Percentiles rank a stretch among this genome's conserved stretches.
Evolutionary conservation across 805 yeast genomes (phyloP).

Genomic region (Zygoascus biomembranicola): DNA sequence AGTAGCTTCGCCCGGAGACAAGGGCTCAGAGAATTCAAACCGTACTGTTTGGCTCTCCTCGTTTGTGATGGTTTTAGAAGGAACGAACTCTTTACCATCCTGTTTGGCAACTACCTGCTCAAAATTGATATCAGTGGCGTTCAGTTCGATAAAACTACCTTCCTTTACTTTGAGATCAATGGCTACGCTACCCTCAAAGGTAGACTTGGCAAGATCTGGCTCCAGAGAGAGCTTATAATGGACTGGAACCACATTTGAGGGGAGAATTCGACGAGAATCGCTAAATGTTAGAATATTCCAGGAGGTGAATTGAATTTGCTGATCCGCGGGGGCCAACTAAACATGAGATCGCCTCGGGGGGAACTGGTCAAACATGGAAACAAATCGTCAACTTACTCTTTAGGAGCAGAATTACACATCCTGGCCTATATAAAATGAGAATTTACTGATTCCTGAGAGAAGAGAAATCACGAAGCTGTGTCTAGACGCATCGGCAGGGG

Average conservation of each 20-base stretch:
- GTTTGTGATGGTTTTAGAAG: constrained; percentile 29
- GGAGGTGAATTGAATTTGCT: too few relatives aligned
- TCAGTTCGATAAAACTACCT: constrained; percentile 40
- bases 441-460: too few relatives aligned
- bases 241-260: constrained; percentile 57
- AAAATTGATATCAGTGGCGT: constrained; percentile 58
- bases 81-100: constrained; percentile 25
- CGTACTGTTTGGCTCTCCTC: constrained; percentile 56
- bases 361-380: too few relatives aligned
- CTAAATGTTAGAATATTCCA: not conserved
- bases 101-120: constrained; percentile 35
- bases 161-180: constrained; percentile 39
- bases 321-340: too few relatives aligned
- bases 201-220: constrained; percentile 43
- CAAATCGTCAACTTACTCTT: too few relatives aligned
- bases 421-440: too few relatives aligned
- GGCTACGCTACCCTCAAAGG: constrained; percentile 26
- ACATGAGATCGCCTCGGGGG: too few relatives aligned
- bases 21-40: constrained; percentile 43
- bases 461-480: too few relatives aligned
- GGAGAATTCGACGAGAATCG: constrained; percentile 40
- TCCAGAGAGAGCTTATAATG: constrained; percentile 65
- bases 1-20: constrained; percentile 41
- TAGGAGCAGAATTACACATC: too few relatives aligned
- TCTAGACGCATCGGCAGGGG: too few relatives aligned